Evolutionary conservation across 2,329 filamentous ascomycete genomes (phyloP).

Genomic region (Emmonsia crescens): DNA sequence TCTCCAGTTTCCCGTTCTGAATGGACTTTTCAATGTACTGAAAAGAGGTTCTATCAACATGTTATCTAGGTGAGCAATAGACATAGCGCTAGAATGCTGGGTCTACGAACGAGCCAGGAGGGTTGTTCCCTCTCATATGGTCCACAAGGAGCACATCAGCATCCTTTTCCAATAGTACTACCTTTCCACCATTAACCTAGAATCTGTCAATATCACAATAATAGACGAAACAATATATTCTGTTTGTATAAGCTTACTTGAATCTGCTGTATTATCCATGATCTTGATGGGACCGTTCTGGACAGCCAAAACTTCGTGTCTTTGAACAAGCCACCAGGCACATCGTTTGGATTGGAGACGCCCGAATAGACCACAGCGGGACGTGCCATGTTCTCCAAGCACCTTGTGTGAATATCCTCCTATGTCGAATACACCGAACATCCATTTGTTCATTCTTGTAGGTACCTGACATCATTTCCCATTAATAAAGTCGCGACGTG

Average conservation of each 20-base stretch:
- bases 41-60: slow-evolving; percentile 40
- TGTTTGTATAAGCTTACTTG: slow-evolving; percentile 19
- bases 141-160: slow-evolving; percentile 51
- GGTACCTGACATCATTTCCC: background rate
- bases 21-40: slow-evolving; percentile 48
- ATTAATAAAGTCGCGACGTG: background rate
- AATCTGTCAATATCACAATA: slow-evolving; percentile 7
- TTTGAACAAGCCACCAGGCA: slow-evolving; percentile 35
- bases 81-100: background rate
- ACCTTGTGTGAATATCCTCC: background rate
- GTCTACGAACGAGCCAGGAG: slow-evolving; percentile 36
- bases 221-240: background rate
- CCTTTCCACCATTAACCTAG: slow-evolving; percentile 43
- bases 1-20: slow-evolving; percentile 36
- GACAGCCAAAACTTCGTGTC: slow-evolving; percentile 50
- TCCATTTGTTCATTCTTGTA: background rate
- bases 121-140: slow-evolving; percentile 39
- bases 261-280: slow-evolving; percentile 39
- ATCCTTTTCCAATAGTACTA: slow-evolving; percentile 43
- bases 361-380: slow-evolving; percentile 4
- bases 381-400: background rate
- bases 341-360: slow-evolving; percentile 10
- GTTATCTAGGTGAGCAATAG: slow-evolving; percentile 7
- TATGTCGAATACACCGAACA: background rate
- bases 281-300: slow-evolving; percentile 42